These are phyloP conservation scores for Pelargonium fulgidum DNA, from an alignment of 441 rosid species.

Conservation along the genomic window DNA sequence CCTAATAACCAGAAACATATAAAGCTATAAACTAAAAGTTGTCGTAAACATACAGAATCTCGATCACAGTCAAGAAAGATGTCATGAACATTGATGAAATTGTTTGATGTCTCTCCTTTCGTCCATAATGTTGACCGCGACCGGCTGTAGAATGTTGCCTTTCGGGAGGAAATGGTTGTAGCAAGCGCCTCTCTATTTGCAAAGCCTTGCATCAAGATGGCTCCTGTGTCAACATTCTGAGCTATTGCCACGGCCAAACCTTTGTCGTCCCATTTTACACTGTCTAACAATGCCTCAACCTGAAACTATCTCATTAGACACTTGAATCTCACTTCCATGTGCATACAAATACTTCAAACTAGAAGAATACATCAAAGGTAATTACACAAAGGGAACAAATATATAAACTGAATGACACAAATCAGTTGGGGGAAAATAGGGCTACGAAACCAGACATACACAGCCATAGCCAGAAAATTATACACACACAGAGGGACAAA, in stretches of 20 bases:
- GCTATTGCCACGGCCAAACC: conserved; percentile 93
- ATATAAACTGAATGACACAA: not conserved
- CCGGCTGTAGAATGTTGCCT: conserved; percentile 81
- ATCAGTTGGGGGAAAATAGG: not conserved
- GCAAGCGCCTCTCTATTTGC: conserved; percentile 66
- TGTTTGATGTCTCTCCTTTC: conserved; percentile 74
- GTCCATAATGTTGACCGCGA: conserved; percentile 80
- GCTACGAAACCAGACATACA: not conserved
- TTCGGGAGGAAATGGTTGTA: conserved; percentile 49
- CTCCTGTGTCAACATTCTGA: conserved; percentile 84
- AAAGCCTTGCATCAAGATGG: conserved; percentile 73
- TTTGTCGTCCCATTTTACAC: conserved; percentile 80
- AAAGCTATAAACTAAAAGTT: not conserved
- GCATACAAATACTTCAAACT: conserved; percentile 6
- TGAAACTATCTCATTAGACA: conserved; percentile 30
- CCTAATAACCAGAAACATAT: not conserved
- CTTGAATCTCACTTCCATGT: not conserved
- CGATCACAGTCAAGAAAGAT: conserved; percentile 50
- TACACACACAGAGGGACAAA: not conserved
- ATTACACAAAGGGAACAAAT: not conserved
- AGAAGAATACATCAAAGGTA: not conserved
- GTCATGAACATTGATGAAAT: conserved; percentile 55
- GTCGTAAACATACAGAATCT: conserved; percentile 52
- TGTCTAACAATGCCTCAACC: conserved; percentile 60
- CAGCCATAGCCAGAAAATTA: not conserved